Base-by-base conservation (phyloP, 2,329 filamentous ascomycete species). In the Arthrobotrys musiformis region DNA sequence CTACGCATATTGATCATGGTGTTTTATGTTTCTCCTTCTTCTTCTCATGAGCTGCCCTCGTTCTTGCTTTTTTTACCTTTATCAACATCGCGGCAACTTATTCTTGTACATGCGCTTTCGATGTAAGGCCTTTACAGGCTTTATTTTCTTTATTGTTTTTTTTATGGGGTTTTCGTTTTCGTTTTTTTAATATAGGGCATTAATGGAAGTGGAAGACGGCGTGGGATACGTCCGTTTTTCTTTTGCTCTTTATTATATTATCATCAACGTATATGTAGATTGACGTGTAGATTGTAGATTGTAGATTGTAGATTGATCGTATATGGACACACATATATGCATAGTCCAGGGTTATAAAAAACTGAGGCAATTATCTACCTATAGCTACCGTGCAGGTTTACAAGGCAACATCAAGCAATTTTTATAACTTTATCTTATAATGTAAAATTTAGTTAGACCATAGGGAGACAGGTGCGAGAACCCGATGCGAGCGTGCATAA, bases 71-170 rank as follows among this genome's bases (percentile, higher is more conserved):
- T 56, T 37, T 64, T 52, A 44, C n/a, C 63, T 66, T 67, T 30
- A 40, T 60, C n/a, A n/a, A 66, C 19, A 19, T 26, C 11, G 33
- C 44, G 44, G 9, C 11, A 42, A 9, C 48, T 64, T 9, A 40
- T 70, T 72, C 68, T 64, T 72, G 58, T 72, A 72, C 13, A 72
- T 60, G 66, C 54, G 62, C 62, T 66, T 24, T 42, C 33, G 40
- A 61, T 70, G 42, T 60, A 70, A 1, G 19, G 26, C 33, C 50
- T 60, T 48, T 33, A 58, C n/a, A n/a, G n/a, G 33, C 33, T 58
- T 33, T 40, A 26, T 8, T 60, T 11, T 40, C 24, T 69, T 48
- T 22, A 24, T 6, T 48, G 44, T 56, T 48, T 28, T 15, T 58
- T 15, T 40, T 26, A 19, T 17, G 24, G 15, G 42, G 42, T 52